These are phyloP conservation scores for Hapsidospora chrysogenum DNA, from an alignment of 495 filamentous ascomycete genomes.

Conservation along the genomic window DNA sequence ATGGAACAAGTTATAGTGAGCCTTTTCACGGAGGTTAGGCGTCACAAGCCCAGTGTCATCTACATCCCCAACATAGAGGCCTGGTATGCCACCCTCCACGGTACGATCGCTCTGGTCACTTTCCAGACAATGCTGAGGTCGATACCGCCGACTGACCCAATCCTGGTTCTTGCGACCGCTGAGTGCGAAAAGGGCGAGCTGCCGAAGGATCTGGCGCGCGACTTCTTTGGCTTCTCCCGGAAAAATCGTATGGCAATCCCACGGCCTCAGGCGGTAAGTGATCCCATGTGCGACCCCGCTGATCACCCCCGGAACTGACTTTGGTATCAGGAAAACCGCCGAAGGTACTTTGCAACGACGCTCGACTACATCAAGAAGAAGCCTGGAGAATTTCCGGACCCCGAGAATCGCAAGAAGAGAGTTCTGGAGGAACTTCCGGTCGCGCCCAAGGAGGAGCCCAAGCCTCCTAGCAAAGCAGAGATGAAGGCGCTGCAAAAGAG, in stretches of 20 bases:
- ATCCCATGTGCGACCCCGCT: background rate
- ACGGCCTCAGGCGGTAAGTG: slow-evolving; percentile 43
- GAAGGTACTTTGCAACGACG: slow-evolving; percentile 61
- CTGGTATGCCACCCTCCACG: slow-evolving; percentile 63
- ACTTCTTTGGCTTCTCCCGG: slow-evolving; percentile 73
- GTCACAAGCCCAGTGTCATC: slow-evolving; percentile 91
- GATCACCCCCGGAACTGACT: no score
- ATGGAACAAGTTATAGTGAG: slow-evolving; percentile 78
- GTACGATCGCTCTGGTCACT: slow-evolving; percentile 40
- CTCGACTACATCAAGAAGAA: slow-evolving; percentile 56
- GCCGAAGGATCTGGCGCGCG: slow-evolving; percentile 38
- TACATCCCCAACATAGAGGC: slow-evolving; percentile 79
- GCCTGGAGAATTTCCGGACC: slow-evolving; percentile 75
- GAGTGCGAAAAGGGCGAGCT: slow-evolving; percentile 43
- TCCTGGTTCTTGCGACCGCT: slow-evolving; percentile 69
- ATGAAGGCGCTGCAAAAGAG: slow-evolving; percentile 61
- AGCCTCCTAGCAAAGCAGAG: slow-evolving; percentile 52
- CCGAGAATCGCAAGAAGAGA: slow-evolving; percentile 67
- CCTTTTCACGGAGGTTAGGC: slow-evolving; percentile 76
- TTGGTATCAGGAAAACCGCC: slow-evolving; percentile 34
- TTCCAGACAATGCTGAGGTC: slow-evolving; percentile 64
- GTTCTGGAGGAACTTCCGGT: slow-evolving; percentile 59
- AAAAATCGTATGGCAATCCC: slow-evolving; percentile 54
- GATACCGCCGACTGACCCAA: slow-evolving; percentile 71
- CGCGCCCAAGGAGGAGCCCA: slow-evolving; percentile 52